These are phyloP conservation scores for Komagataella pastoris DNA, from an alignment of 805 yeast species.

Conservation along the genomic window DNA sequence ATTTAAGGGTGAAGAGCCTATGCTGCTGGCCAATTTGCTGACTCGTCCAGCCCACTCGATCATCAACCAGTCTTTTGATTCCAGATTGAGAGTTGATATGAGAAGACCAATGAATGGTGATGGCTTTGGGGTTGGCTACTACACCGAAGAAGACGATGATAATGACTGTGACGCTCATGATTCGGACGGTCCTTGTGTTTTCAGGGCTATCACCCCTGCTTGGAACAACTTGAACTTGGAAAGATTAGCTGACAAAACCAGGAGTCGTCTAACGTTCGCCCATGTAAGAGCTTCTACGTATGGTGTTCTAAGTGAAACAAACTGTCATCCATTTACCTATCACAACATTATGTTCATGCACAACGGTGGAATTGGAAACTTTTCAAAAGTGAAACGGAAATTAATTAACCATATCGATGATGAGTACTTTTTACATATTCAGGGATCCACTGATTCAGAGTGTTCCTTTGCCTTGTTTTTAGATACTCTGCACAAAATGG, in stretches of 20 bases:
- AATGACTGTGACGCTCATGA: conserved; percentile 19
- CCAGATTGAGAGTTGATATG: conserved; percentile 75
- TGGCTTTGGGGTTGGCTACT: conserved; percentile 96
- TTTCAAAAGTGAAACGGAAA: conserved; percentile 57
- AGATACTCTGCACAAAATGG: conserved; percentile 64
- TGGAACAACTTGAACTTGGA: conserved; percentile 94
- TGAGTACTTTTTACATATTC: conserved; percentile 65
- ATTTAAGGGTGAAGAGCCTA: conserved; percentile 83
- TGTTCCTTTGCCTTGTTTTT: conserved; percentile 85
- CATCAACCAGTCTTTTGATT: conserved; percentile 90
- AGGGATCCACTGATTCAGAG: conserved; percentile 94
- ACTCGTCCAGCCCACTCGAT: conserved; percentile 96
- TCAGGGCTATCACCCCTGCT: conserved; percentile 93
- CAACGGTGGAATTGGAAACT: conserved; percentile 80
- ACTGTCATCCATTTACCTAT: conserved; percentile 91
- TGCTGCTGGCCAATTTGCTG: conserved; percentile 70
- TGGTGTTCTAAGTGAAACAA: conserved; percentile 87
- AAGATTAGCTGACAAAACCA: conserved; percentile 77
- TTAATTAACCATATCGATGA: conserved; percentile 66
- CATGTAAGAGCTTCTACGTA: conserved; percentile 95
- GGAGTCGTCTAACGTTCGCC: conserved; percentile 75
- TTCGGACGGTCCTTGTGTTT: conserved; percentile 74
- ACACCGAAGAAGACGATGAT: conserved; percentile 41
- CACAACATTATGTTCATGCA: conserved; percentile 93
- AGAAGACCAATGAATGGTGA: conserved; percentile 94